A percentile compares a stretch with the other conserved stretches of the same genome.
Conservation (phyloP, 2,329 filamentous ascomycete species). For the Chaetomiaceae sp. region DNA sequence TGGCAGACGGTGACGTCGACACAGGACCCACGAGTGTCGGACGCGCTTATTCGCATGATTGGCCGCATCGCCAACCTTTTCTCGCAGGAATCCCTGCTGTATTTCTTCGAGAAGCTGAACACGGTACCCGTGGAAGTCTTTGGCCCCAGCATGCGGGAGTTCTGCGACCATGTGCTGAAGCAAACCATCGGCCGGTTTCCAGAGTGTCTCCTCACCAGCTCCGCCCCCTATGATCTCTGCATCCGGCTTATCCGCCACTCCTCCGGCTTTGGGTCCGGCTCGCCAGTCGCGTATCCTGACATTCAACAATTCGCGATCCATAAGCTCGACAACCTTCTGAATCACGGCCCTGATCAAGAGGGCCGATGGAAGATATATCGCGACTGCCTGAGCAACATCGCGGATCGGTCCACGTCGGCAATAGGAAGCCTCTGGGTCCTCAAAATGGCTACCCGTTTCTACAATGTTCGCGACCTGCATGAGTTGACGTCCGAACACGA, state of each 20-base stretch:
- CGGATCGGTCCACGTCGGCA: conserved; percentile 56
- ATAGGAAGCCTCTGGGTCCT: conserved; percentile 71
- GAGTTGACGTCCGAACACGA: conserved; percentile 58
- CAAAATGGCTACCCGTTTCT: conserved; percentile 43
- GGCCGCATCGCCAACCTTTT: conserved; percentile 46
- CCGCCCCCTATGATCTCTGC: conserved; percentile 48
- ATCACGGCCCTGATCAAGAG: conserved; percentile 47
- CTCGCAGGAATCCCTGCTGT: conserved; percentile 48
- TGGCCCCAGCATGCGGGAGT: conserved; percentile 55
- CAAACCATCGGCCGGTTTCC: conserved; percentile 43
- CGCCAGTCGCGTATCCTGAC: conserved; percentile 54
- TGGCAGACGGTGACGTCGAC: conserved; percentile 80
- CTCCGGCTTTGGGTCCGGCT: conserved; percentile 50
- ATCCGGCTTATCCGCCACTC: conserved; percentile 70
- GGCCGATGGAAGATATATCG: conserved; percentile 60
- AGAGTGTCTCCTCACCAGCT: conserved; percentile 32
- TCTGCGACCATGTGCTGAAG: conserved; percentile 56
- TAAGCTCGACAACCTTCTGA: conserved; percentile 58
- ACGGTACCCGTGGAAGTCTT: conserved; percentile 60
- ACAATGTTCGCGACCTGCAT: conserved; percentile 48
- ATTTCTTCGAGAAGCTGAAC: conserved; percentile 68
- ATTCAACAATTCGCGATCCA: conserved; percentile 60
- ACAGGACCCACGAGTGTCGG: conserved; percentile 78
- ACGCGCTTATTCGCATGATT: conserved; percentile 69
- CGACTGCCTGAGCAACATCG: conserved; percentile 65